Percentiles rank a stretch among this genome's conserved stretches.
Evolutionary conservation across 139 green algal genomes (phyloP).

Genomic region (Nannochloris sp.): DNA sequence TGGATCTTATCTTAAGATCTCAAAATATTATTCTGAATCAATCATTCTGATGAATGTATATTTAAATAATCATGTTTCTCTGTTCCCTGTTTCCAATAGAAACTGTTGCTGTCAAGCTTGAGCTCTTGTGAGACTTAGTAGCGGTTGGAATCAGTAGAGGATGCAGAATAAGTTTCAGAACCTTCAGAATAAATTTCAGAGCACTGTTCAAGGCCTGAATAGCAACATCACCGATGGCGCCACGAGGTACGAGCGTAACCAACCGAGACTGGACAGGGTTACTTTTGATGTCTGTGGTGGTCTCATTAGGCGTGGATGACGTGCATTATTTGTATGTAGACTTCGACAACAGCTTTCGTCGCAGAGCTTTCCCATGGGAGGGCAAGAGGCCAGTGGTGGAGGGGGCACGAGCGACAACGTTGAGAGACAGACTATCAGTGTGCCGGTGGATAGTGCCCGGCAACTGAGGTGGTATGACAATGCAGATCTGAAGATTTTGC

Average conservation of each 20-base stretch:
- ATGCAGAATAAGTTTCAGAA: constrained; percentile 7
- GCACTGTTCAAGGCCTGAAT: constrained; percentile 16
- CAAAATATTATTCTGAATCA: no score
- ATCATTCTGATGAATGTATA: no score
- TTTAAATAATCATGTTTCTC: no score
- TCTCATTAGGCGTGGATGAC: no score
- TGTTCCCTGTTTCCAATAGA: no score
- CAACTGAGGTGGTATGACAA: constrained; percentile 29
- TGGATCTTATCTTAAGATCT: no score
- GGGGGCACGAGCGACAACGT: neutral
- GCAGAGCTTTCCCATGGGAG: neutral
- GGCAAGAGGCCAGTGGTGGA: neutral
- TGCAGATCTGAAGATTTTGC: constrained; percentile 21
- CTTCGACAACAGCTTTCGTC: neutral
- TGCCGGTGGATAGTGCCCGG: constrained; percentile 31
- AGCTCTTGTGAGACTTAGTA: no score
- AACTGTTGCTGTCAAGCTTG: no score
- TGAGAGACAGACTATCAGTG: constrained; percentile 2
- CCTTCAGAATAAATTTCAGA: constrained; percentile 17
- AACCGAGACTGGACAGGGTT: no score
- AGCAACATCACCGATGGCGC: constrained; percentile 14
- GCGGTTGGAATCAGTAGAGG: no score
- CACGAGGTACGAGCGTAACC: neutral
- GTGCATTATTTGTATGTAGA: neutral
- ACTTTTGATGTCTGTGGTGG: neutral